phyloP scores from a whole-genome alignment of 2,329 filamentous ascomycete genomes.

The Penicillium capsulatum region DNA sequence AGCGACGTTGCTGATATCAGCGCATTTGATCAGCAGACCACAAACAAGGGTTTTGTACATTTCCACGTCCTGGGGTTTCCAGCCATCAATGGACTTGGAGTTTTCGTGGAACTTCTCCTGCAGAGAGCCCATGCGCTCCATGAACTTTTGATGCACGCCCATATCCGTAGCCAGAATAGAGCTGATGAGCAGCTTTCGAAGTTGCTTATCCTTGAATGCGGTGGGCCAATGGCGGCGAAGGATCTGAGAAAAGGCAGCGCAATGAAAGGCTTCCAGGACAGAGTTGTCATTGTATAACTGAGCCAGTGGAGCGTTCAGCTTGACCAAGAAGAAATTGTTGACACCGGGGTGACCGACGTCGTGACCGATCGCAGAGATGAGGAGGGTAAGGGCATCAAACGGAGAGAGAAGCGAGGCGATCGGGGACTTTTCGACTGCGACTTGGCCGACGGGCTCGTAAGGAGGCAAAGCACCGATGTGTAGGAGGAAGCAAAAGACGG shows the following conservation, averaged over 20 bases:
- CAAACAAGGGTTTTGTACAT: conserved; percentile 78
- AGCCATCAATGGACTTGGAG: conserved; percentile 61
- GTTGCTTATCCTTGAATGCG: conserved; percentile 70
- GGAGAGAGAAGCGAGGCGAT: conserved; percentile 74
- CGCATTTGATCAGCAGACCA: conserved; percentile 92
- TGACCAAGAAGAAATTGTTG: conserved; percentile 93
- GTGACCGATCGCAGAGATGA: conserved; percentile 95
- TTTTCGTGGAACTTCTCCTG: conserved; percentile 72
- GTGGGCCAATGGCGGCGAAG: conserved; percentile 86
- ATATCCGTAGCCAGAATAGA: conserved; percentile 98
- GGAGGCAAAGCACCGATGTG: conserved; percentile 70
- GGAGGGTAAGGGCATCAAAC: conserved; percentile 80
- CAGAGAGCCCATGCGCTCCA: conserved; percentile 77
- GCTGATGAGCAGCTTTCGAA: conserved; percentile 90
- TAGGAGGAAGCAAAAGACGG: conserved; percentile 83
- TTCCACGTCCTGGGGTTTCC: conserved; percentile 71
- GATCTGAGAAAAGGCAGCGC: conserved; percentile 94
- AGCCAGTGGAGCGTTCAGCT: conserved; percentile 84
- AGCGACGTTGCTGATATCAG: conserved; percentile 97
- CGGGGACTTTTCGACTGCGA: conserved; percentile 50
- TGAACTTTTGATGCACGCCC: conserved; percentile 95
- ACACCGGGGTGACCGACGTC: conserved; percentile 97
- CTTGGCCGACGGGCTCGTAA: conserved; percentile 50
- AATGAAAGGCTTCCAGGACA: conserved; percentile 95
- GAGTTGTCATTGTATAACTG: conserved; percentile 97